These are phyloP conservation scores for Pelagophyceae sp. DNA, from an alignment of 352 stramenopile species.

Conservation along the genomic window DNA sequence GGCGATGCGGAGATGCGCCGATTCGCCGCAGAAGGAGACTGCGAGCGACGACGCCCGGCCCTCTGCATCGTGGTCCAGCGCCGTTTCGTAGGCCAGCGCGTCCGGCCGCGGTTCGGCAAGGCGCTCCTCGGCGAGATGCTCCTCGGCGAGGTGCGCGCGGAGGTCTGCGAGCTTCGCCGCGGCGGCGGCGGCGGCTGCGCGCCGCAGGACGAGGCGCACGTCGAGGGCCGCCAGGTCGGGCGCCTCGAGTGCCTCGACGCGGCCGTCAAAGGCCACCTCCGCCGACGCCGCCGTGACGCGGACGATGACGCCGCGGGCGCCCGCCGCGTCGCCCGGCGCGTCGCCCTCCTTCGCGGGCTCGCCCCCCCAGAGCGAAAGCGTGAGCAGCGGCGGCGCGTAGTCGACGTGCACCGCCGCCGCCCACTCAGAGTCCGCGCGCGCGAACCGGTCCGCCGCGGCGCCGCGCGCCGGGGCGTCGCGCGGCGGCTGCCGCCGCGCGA, in stretches of 20 bases:
- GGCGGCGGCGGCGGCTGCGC: no score
- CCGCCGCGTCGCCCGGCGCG: no score
- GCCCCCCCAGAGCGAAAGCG: no score
- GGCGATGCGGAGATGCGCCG: background rate
- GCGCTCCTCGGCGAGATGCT: background rate
- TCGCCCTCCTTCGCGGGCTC: no score
- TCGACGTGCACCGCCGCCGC: background rate
- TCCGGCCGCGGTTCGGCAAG: background rate
- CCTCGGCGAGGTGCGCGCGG: background rate
- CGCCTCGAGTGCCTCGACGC: background rate
- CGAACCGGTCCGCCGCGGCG: no score
- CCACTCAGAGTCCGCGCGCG: background rate
- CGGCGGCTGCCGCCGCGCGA: background rate
- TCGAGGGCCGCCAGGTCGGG: background rate
- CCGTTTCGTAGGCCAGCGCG: background rate
- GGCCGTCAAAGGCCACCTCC: background rate
- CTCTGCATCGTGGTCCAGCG: background rate
- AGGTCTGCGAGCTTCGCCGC: background rate
- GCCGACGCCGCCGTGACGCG: background rate
- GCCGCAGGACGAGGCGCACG: background rate
- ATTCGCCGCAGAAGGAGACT: no score
- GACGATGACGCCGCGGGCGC: background rate
- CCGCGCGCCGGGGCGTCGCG: no score
- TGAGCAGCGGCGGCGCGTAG: background rate
- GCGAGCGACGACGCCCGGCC: no score